These are phyloP conservation scores for Cystobasidium ongulense DNA, from an alignment of 768 basidiomycete species.

Conservation along the genomic window DNA sequence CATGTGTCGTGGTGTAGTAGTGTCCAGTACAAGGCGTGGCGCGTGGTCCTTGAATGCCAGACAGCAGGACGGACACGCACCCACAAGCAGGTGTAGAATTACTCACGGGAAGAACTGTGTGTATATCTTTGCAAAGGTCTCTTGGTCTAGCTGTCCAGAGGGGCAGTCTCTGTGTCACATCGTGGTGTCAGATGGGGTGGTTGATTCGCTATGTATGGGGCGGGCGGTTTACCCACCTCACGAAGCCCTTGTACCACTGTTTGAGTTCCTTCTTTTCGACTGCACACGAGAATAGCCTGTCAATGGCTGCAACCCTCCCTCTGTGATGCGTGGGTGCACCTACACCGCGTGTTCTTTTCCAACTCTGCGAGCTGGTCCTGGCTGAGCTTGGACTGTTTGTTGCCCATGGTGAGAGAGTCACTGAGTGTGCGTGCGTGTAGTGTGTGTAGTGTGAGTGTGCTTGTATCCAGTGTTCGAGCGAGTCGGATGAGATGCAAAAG, in stretches of 20 bases:
- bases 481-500: background rate
- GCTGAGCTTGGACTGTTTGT: slow-evolving; percentile 89
- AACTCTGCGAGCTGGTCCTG: slow-evolving; percentile 88
- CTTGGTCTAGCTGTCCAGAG: slow-evolving; percentile 88
- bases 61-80: background rate
- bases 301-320: slow-evolving; percentile 1
- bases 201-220: background rate
- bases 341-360: slow-evolving; percentile 97
- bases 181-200: background rate
- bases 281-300: slow-evolving; percentile 43
- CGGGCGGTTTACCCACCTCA: slow-evolving; percentile 47
- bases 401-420: slow-evolving; percentile 61
- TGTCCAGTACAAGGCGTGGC: background rate
- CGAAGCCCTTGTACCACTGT: slow-evolving; percentile 99
- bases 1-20: background rate
- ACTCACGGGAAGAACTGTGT: slow-evolving; percentile 88
- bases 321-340: slow-evolving; percentile 36
- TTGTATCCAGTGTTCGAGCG: background rate
- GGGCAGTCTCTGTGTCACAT: slow-evolving; percentile 69
- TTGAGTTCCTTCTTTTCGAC: slow-evolving; percentile 96
- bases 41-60: background rate
- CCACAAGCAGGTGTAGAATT: background rate
- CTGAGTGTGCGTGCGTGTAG: too few relatives aligned
- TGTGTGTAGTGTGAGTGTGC: background rate
- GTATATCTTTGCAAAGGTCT: slow-evolving; percentile 94